phyloP scores from a whole-genome alignment of 1,284 basidiomycete species.

The Ganoderma leucocontextum region DNA sequence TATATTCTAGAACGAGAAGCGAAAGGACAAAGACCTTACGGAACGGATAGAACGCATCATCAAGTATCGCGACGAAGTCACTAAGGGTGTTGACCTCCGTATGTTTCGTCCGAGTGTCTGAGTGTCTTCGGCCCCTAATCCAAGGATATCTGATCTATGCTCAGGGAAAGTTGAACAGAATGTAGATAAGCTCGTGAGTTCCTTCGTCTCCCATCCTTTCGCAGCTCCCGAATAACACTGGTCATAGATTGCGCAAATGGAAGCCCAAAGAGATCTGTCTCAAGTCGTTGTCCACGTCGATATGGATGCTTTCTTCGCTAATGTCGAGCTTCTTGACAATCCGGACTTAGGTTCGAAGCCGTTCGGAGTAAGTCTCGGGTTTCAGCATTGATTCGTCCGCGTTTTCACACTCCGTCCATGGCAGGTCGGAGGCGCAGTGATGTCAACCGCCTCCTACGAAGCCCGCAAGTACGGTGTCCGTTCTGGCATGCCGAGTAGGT shows the following conservation, averaged over 20 bases:
- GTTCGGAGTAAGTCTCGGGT: conserved; percentile 75
- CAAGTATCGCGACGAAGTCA: conserved; percentile 67
- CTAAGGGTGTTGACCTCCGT: conserved; percentile 68
- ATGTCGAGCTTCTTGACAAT: conserved; percentile 82
- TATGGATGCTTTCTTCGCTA: conserved; percentile 83
- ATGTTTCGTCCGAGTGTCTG: conserved; percentile 39
- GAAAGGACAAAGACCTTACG: conserved; percentile 83
- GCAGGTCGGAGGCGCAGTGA: conserved; percentile 81
- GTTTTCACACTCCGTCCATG: too few species aligned
- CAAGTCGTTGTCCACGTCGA: conserved; percentile 90
- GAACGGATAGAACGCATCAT: conserved; percentile 73
- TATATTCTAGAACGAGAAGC: conserved; percentile 76
- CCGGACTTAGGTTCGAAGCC: conserved; percentile 84
- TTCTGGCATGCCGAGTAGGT: conserved; percentile 86
- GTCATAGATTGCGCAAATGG: conserved; percentile 74
- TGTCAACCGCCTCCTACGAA: conserved; percentile 91
- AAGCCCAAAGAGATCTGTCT: conserved; percentile 80
- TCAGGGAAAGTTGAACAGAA: conserved; percentile 60
- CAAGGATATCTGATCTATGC: conserved; percentile 4
- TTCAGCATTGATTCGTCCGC: neutral
- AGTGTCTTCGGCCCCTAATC: neutral
- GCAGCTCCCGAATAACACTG: too few species aligned
- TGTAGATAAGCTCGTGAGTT: conserved; percentile 59
- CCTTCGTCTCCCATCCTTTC: neutral
- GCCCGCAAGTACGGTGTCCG: conserved; percentile 89